Evolutionary conservation across 306 rosid genomes (phyloP).

Genomic region (Quercus parvula): DNA sequence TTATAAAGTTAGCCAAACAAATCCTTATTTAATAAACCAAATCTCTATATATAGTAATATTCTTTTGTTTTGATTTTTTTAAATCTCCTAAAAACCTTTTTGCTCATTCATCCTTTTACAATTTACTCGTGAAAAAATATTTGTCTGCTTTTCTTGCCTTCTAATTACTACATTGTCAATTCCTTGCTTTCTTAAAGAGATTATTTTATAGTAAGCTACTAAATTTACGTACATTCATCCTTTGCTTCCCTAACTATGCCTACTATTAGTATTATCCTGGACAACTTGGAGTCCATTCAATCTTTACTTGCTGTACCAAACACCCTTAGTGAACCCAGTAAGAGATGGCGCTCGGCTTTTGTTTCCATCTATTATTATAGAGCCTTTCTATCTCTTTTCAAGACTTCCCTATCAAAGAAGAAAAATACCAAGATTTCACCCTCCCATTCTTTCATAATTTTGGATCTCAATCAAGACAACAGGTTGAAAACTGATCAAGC

Average conservation of each 20-base stretch:
- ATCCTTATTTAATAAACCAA: no score
- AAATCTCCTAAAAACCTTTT: no score
- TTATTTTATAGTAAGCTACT: no score
- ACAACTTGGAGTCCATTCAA: no score
- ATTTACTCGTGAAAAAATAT: no score
- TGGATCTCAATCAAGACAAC: not conserved
- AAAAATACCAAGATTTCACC: not conserved
- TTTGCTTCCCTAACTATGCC: no score
- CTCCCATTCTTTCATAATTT: not conserved
- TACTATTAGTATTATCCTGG: fast-evolving
- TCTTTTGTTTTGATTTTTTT: no score
- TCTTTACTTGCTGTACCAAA: not conserved
- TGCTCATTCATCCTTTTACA: no score
- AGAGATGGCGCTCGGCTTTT: conserved; percentile 42
- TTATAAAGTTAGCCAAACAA: not conserved
- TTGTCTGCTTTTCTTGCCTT: no score
- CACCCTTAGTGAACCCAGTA: not conserved
- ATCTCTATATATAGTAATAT: no score
- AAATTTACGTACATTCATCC: no score
- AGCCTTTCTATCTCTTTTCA: conserved; percentile 17
- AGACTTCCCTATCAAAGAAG: not conserved
- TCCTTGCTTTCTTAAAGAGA: not conserved
- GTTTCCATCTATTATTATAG: conserved; percentile 33
- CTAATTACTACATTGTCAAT: no score
- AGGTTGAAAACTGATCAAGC: not conserved